Base-by-base conservation (phyloP, 768 basidiomycete species). In the Russula sp. region DNA sequence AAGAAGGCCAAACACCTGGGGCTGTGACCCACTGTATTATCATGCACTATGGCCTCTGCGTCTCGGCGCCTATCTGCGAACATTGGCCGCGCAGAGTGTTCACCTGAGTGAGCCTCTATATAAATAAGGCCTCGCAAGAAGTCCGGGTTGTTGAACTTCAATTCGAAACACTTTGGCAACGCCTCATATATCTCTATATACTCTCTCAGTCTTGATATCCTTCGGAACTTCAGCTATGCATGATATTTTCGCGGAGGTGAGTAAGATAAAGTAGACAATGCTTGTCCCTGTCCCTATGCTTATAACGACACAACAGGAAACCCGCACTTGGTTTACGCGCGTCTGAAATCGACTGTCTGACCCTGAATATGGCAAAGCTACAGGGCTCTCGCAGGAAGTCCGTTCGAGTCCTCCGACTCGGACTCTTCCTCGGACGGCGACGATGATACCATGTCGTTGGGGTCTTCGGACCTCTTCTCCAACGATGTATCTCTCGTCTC, bases 251-350 rank as follows among this genome's bases (percentile, higher is more conserved):
- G 2, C 34, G 10, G n/a, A 42, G 38, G 62, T 63, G 16, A 32
- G 40, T 13, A 49, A 36, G 8, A 18, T n/a, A 4, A 5, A 7
- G 38, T 28, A 14, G 4, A 36, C 22, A 26, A 42, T 13, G 36
- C 7, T 28, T 24, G 49, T 10, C 14, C 11, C 13, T 24, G 49
- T 10, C 14, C 11, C 13, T 46, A 52, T 60, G 38, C 48, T 55
- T 22, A 64, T 18, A 26, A 20, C 44, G 22, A 24, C 5, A 22
- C 46, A 28, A 38, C 42, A 63, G 63, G 50, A 46, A 38, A 24
- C 44, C 36, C 24, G 10, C 18, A n/a, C n/a, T n/a, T n/a, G n/a
- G n/a, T n/a, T n/a, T n/a, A n/a, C n/a, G n/a, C n/a, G n/a, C n/a
- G n/a, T n/a, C n/a, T n/a, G n/a, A n/a, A n/a, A n/a, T n/a, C n/a